phyloP scores from a whole-genome alignment of 305 asterid genomes.

The Fraxinus floribunda region DNA sequence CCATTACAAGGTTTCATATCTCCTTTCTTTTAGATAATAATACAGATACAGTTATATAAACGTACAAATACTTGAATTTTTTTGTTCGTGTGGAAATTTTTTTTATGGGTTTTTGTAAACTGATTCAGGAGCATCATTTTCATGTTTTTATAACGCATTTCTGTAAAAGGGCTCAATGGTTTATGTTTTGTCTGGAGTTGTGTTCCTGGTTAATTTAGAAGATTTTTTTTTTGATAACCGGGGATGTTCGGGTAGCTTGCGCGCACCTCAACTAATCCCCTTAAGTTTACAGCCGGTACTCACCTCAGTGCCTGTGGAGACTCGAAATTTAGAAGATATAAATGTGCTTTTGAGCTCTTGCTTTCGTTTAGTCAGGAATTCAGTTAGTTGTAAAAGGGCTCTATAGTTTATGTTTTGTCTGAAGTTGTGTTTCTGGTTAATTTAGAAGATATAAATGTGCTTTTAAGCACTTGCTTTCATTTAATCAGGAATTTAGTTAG shows the following conservation, averaged over 20 bases:
- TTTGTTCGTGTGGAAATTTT: not conserved
- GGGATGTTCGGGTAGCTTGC: no score
- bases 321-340: no score
- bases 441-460: not conserved
- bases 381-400: not conserved
- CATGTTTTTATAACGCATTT: not conserved
- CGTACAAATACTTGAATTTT: not conserved
- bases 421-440: not conserved
- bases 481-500: not conserved
- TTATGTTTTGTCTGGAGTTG: not conserved
- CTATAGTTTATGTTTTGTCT: not conserved
- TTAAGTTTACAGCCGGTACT: no score
- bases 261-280: no score
- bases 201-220: not conserved
- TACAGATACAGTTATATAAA: not conserved
- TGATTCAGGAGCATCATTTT: not conserved
- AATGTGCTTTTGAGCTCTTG: no score
- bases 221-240: not conserved
- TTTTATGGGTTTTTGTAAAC: not conserved
- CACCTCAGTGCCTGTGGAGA: no score
- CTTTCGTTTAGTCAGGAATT: no score
- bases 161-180: not conserved
- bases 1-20: slow-evolving; percentile 69
- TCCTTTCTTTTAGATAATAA: not conserved
- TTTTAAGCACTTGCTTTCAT: not conserved